Conservation (phyloP, 306 rosid species). For the Prunus persica region DNA sequence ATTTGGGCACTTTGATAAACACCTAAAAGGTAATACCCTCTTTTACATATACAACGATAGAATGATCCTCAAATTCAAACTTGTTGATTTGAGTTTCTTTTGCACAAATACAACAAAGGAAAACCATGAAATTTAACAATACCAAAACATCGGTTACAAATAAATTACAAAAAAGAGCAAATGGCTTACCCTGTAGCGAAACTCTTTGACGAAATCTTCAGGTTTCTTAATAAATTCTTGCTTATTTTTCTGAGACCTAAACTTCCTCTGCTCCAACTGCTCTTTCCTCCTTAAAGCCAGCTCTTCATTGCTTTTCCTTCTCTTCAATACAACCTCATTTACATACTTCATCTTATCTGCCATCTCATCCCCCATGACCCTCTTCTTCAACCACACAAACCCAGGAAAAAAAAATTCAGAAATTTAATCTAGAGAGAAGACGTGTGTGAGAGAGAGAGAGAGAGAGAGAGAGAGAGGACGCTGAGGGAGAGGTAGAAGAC, state of each 20-base stretch:
- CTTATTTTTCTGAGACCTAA: slow-evolving; percentile 32
- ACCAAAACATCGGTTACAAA: not conserved
- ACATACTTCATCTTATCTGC: slow-evolving; percentile 33
- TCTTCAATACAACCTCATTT: slow-evolving; percentile 51
- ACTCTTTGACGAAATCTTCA: slow-evolving; percentile 68
- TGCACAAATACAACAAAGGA: not conserved
- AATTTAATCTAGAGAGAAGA: not conserved
- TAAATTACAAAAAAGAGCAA: not conserved
- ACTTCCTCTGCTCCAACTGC: slow-evolving; percentile 50
- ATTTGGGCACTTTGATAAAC: not conserved
- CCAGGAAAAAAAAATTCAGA: not conserved
- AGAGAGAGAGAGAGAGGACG: too few species aligned
- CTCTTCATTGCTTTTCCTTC: slow-evolving; percentile 48
- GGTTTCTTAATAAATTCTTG: slow-evolving; percentile 63
- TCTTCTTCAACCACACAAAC: slow-evolving; percentile 11
- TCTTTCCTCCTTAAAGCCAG: slow-evolving; percentile 46
- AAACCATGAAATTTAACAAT: not conserved
- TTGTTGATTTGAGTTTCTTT: not conserved
- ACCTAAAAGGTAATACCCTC: not conserved
- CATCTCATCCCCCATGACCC: slow-evolving; percentile 37
- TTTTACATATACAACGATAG: not conserved
- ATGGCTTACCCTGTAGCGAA: slow-evolving; percentile 53
- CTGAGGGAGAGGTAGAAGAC: too few species aligned
- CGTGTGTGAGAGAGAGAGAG: too few species aligned
- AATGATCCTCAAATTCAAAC: not conserved